phyloP scores from a whole-genome alignment of 106 monocot species.

The Triglochin maritima region DNA sequence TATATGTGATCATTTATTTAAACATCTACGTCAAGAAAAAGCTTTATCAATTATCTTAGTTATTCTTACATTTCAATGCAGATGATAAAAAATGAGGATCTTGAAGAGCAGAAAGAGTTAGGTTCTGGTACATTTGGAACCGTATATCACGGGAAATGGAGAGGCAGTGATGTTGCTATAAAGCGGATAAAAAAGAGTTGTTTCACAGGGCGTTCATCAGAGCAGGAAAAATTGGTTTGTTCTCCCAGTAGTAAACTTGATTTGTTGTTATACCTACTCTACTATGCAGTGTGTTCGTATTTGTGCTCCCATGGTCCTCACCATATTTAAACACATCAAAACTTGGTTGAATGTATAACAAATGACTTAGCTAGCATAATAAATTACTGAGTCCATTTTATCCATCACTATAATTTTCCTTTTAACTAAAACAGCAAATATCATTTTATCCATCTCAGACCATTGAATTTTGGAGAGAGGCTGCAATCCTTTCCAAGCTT shows the following conservation, averaged over 20 bases:
- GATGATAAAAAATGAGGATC: conserved; percentile 90
- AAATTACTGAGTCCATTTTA: too few species aligned
- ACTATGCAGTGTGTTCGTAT: too few species aligned
- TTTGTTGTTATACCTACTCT: neutral
- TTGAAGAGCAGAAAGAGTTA: conserved; percentile 79
- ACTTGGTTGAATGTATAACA: too few species aligned
- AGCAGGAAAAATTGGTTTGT: conserved; percentile 79
- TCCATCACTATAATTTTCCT: neutral
- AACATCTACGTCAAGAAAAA: conserved; percentile 28
- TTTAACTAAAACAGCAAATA: neutral
- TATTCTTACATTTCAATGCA: conserved; percentile 10
- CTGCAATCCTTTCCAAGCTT: conserved; percentile 74
- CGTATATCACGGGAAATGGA: conserved; percentile 97
- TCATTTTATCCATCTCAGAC: conserved; percentile 45
- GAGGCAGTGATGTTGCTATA: conserved; percentile 94
- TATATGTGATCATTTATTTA: neutral
- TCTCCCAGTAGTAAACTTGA: neutral
- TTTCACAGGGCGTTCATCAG: conserved; percentile 76
- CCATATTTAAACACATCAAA: too few species aligned
- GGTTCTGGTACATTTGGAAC: conserved; percentile 95
- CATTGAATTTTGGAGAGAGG: conserved; percentile 82
- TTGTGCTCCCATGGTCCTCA: too few species aligned
- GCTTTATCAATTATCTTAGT: neutral
- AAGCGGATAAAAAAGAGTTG: conserved; percentile 93
- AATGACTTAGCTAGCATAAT: too few species aligned